Base-by-base conservation (phyloP, 768 basidiomycete species). In the Naganishia kalamii region DNA sequence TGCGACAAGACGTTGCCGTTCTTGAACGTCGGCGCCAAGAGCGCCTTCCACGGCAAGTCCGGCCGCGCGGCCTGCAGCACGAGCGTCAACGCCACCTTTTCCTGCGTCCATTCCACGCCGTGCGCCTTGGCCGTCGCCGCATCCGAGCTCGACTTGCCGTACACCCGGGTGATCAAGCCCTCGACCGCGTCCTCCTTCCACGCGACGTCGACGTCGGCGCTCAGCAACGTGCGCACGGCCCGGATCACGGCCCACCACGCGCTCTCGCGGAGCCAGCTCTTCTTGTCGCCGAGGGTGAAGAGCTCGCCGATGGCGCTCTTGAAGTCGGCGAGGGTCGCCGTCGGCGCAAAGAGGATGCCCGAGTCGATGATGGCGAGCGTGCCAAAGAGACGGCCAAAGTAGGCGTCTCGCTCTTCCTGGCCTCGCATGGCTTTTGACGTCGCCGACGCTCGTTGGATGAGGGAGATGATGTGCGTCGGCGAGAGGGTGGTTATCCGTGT, bases 371-470 rank as follows among this genome's bases (percentile, higher is more conserved):
- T 81, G 17, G 91, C 82, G 19, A 86, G 87, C 65, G 96, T 81
- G 19, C 94, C 94, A 75, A 98, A 96, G 12, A 99, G 81, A 29
- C 90, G 86, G 11, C 92, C 92, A 74, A 99, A 97, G 57, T 92
- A 82, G 52, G 89, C 79, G 77, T 99, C 94, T 65, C 94, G 86
- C 78, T 92, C 89, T 78, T 98, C 94, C 74, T 92, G 88, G 2
- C 92, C 88, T 44, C 86, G 86, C 85, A 89, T 87, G 15, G 87
- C 88, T 37, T 85, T 85, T 68, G 86, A 84, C 4, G 82, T 80
- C 75, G 88, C 86, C 17, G 89, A 87, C 64, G 84, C 81, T 61
- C 89, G 86, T 43, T 87, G 73, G 44, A 96, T 80, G 40, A 96
- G 82, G n/a, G 83, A 81, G 19, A 92, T 72, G 46, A 96, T 86